Percentiles rank a stretch among this genome's conserved stretches.
Conservation (phyloP, 768 basidiomycete species). For the Trichaptum fuscoviolaceum region DNA sequence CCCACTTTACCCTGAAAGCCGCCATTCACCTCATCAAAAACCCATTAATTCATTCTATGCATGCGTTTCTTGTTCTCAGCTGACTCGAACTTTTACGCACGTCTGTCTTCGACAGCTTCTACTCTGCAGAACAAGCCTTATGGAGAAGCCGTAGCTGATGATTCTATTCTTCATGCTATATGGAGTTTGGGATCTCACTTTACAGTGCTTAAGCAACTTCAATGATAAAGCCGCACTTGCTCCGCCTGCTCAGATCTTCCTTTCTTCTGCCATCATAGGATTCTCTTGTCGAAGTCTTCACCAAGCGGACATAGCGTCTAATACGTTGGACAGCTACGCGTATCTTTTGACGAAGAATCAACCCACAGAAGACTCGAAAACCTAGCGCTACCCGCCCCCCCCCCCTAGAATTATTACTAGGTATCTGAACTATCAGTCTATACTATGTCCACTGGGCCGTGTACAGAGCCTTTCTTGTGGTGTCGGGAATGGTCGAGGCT, state of each 20-base stretch:
- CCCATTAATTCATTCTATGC: neutral
- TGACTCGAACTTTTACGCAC: neutral
- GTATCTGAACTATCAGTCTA: too few relatives aligned
- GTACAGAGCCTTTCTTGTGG: too few relatives aligned
- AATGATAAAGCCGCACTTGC: neutral
- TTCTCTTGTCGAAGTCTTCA: neutral
- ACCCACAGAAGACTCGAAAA: too few relatives aligned
- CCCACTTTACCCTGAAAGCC: neutral
- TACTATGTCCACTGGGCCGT: too few relatives aligned
- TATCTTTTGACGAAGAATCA: neutral
- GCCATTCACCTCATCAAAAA: neutral
- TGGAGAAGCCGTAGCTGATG: neutral
- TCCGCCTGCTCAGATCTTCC: too few relatives aligned
- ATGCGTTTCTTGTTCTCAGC: neutral
- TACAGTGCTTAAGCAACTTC: neutral
- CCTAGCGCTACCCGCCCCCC: too few relatives aligned
- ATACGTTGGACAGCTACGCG: neutral
- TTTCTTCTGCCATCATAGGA: neutral
- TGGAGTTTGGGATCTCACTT: neutral
- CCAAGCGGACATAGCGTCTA: neutral
- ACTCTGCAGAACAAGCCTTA: neutral
- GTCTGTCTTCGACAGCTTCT: neutral
- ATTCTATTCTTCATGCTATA: neutral
- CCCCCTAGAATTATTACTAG: too few relatives aligned
- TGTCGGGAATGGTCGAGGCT: too few relatives aligned